These are phyloP conservation scores for Melanomma pulvis-pyrius DNA, from an alignment of 495 filamentous ascomycete genomes.

Conservation along the genomic window DNA sequence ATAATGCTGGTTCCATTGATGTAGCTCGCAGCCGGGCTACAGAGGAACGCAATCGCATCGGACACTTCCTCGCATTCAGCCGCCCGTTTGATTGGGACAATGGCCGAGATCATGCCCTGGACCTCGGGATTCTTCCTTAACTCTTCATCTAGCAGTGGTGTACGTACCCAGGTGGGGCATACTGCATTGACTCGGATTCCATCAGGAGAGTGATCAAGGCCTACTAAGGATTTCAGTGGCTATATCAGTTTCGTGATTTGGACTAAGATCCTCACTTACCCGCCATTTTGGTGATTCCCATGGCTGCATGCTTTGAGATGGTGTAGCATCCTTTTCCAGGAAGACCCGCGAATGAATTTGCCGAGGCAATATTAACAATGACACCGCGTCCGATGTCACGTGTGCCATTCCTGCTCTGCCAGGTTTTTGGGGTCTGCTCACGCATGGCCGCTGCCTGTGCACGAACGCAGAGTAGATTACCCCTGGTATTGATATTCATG, in stretches of 20 bases:
- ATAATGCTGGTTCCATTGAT: constrained; percentile 22
- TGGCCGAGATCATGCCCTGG: constrained; percentile 1
- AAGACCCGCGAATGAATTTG: constrained; percentile 13
- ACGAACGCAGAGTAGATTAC: constrained; percentile 20
- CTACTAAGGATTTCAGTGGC: neutral
- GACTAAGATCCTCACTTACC: neutral
- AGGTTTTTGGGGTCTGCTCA: constrained; percentile 8
- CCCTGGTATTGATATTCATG: constrained; percentile 13
- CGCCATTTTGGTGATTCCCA: constrained; percentile 22
- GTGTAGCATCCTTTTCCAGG: constrained; percentile 11
- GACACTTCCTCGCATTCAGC: constrained; percentile 25
- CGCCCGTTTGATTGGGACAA: constrained; percentile 13
- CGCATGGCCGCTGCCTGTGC: constrained; percentile 16
- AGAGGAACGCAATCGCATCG: constrained; percentile 16
- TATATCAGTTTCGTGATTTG: neutral
- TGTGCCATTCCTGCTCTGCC: constrained; percentile 8
- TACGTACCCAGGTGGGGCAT: constrained; percentile 25
- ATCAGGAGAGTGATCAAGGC: constrained; percentile 17
- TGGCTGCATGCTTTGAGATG: constrained; percentile 19
- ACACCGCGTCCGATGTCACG: constrained; percentile 14
- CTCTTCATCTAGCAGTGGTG: constrained; percentile 14
- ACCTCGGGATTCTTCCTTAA: constrained; percentile 16
- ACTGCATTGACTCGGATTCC: constrained; percentile 22
- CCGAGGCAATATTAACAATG: constrained; percentile 15
- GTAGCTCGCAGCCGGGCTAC: constrained; percentile 27